Base-by-base conservation (phyloP, 2,329 filamentous ascomycete genomes). In the Colletotrichum sp. region DNA sequence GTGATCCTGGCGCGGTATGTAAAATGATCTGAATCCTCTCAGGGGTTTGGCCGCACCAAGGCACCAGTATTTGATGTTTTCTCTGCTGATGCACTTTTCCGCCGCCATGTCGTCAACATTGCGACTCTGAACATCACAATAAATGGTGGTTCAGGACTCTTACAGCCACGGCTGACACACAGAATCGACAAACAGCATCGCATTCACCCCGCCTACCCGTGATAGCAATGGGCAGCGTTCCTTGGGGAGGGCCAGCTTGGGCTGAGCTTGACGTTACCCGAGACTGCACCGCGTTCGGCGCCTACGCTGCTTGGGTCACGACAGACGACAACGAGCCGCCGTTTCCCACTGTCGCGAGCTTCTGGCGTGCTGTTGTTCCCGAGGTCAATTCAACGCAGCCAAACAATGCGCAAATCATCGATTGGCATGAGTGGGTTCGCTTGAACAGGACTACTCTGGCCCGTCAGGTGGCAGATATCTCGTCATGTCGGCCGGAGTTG, bases 401-500 rank as follows among this genome's bases (percentile, higher is more conserved):
- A 6, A 67, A 18, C 12, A 64, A 48, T 34, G 10, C 32, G 21
- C 36, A 52, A 10, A 8, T 76, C 32, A 52, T 77, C 18, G 66
- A 76, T 12, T 74, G 73, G 73, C 73, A 77, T n/a, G 66, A 74
- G 12, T 76, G 73, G 73, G n/a, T 32, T 15, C 73, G 76, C 28
- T 55, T 21, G 3, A 72, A 76, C 43, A 13, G 43, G 36, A 24
- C 58, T 4, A 16, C 38, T 36, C 10, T 74, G 26, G 34, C 26
- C n/a, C 18, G 16, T 6, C 58, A 76, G 32, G 30, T 76, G 9
- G 21, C 9, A 21, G 12, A 15, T 10, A 21, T 26, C 15, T 4
- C 26, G 6, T 15, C 9, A 18, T 74, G 76, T 52, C 24, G 69
- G 15, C 13, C 4, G 10, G 60, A 69, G 30, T 26, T 77, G 8